phyloP scores from a whole-genome alignment of 257 asterid species.

The Coffea eugenioides region DNA sequence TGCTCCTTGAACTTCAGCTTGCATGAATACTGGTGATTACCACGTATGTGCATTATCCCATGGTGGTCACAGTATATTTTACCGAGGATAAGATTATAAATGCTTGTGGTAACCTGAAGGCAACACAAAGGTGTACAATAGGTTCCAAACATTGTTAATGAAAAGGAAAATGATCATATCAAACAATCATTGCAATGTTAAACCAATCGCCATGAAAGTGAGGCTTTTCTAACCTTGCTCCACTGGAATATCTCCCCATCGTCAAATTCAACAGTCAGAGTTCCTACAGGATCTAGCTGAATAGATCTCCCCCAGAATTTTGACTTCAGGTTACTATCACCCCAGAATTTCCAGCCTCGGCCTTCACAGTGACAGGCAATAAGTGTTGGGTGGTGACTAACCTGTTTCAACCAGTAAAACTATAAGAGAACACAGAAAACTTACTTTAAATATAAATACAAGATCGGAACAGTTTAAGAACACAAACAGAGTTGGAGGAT shows the following conservation, averaged over 20 bases:
- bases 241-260: slow-evolving; percentile 94
- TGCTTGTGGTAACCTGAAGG: slow-evolving; percentile 84
- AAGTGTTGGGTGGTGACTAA: slow-evolving; percentile 96
- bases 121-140: slow-evolving; percentile 7
- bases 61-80: slow-evolving; percentile 91
- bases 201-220: background rate
- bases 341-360: slow-evolving; percentile 95
- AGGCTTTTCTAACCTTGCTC: slow-evolving; percentile 66
- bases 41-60: slow-evolving; percentile 78
- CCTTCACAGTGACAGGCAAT: slow-evolving; percentile 99
- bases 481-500: background rate
- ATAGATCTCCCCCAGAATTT: slow-evolving; percentile 97
- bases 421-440: background rate
- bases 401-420: slow-evolving; percentile 49
- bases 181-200: background rate
- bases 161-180: background rate
- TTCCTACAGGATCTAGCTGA: slow-evolving; percentile 92
- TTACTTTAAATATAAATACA: too few species aligned
- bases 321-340: slow-evolving; percentile 85
- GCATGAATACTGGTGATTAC: slow-evolving; percentile 85
- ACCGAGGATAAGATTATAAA: slow-evolving; percentile 85
- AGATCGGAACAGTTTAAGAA: background rate
- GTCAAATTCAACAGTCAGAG: slow-evolving; percentile 74
- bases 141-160: background rate
- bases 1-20: slow-evolving; percentile 95